Percentiles rank a stretch among this genome's conserved stretches.
These are phyloP conservation scores for Trichomonas gallinae DNA, from an alignment of 208 protist genomes.

Conservation along the genomic window DNA sequence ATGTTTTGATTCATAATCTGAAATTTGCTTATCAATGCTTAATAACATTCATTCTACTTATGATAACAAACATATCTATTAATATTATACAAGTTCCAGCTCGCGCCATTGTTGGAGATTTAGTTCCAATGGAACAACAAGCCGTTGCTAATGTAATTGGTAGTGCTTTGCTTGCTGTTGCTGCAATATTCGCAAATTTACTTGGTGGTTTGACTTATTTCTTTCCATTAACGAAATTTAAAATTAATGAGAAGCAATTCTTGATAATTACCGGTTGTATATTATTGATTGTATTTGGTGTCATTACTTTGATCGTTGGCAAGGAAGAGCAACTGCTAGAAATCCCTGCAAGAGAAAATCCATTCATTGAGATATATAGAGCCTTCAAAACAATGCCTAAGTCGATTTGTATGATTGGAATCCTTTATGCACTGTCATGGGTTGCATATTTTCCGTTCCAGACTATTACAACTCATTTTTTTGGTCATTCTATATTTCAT, in stretches of 20 bases:
- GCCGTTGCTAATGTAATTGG: not conserved
- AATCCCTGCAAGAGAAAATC: not conserved
- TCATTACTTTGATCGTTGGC: not conserved
- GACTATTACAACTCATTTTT: not conserved
- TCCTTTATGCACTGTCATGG: not conserved
- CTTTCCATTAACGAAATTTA: not conserved
- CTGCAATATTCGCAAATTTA: not conserved
- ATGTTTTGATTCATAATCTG: not conserved
- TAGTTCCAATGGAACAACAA: not conserved
- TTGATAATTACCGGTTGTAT: not conserved
- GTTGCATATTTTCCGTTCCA: not conserved
- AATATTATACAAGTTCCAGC: not conserved
- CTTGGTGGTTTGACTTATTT: not conserved
- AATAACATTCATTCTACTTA: not conserved
- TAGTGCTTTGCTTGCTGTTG: no score
- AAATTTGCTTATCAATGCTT: not conserved
- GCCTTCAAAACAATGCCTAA: not conserved
- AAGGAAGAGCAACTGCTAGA: not conserved
- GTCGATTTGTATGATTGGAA: not conserved
- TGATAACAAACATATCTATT: not conserved
- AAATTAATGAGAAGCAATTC: not conserved
- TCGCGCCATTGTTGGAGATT: not conserved
- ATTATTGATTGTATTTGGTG: not conserved
- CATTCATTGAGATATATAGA: not conserved
- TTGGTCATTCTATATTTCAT: not conserved